phyloP scores from a whole-genome alignment of 2,329 filamentous ascomycete species.

The Aureobasidium sp. region DNA sequence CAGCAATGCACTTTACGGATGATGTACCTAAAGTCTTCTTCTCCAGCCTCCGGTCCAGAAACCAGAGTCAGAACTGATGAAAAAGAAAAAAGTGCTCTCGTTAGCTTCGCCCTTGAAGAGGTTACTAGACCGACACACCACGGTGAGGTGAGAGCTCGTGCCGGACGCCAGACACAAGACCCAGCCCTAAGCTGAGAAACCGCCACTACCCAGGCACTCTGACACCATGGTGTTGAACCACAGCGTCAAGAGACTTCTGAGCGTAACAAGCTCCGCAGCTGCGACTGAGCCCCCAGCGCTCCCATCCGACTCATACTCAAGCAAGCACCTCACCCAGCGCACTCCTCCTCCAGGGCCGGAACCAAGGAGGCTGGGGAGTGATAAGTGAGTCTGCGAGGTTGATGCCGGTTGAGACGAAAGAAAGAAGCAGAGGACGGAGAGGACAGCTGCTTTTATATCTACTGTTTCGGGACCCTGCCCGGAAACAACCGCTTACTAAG shows the following conservation, averaged over 20 bases:
- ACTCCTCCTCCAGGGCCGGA: background rate
- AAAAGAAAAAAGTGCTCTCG: background rate
- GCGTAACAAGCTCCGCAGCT: background rate
- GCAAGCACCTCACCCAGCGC: background rate
- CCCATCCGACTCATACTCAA: background rate
- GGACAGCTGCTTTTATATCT: background rate
- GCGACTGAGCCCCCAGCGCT: background rate
- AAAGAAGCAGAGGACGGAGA: background rate
- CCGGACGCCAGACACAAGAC: background rate
- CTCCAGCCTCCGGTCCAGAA: background rate
- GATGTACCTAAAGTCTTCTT: background rate
- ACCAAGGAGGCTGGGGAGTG: background rate
- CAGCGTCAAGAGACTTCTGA: background rate
- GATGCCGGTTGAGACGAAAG: background rate
- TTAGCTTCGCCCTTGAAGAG: background rate
- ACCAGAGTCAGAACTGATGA: background rate
- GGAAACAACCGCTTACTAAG: background rate
- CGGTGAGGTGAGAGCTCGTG: conserved; percentile 1
- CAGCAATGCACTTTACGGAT: too few relatives aligned
- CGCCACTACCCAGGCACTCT: background rate
- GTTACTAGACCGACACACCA: conserved; percentile 3
- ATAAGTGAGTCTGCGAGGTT: background rate
- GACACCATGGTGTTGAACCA: background rate
- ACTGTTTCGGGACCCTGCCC: too few relatives aligned
- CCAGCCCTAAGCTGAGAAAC: background rate